Evolutionary conservation across 495 filamentous ascomycete genomes (phyloP), one percentile per base, ranked within the genome.

Genomic region (Gamarada debralockiae): DNA sequence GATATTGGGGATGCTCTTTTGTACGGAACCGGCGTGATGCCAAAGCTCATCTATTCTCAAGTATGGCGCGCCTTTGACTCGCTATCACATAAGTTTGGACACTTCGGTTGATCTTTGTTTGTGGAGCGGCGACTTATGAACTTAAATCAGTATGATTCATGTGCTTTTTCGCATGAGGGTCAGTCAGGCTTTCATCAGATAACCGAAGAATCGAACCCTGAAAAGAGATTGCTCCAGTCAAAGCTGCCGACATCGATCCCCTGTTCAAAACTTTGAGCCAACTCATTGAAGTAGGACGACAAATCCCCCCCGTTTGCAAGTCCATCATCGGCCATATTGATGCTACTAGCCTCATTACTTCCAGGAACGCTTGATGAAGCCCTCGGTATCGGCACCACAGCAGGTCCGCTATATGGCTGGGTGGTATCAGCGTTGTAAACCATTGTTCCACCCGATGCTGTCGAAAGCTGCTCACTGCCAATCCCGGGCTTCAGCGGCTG

Each of bases 181-280:
- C n/a, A n/a, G n/a, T 34, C n/a, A n/a, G 31, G 31, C 31, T 34
- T 8, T n/a, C 8, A 8, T 34, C 31, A 41, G 12, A 41, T 20
- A 41, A 41, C 7, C 8, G 38, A 20, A 13, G 38, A 41, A 15
- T 41, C 38, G 17, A 41, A 15, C 38, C 27, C 48, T 14, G 23
- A 51, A 29, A 51, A 51, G 18, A 51, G 3, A 25, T 40, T 31
- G 24, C 42, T 22, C 48, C 48, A 51, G 15, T 42, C 22, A 23
- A 51, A 40, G 3, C 3, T 42, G 17, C 34, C 20, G 4, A 42
- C 15, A 21, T 51, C 34, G 10, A 29, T 42, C 13, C 34, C 34
- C 10, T 51, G 17, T 9, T 51, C 34, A 18, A 51, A 42, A 13
- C 29, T 48, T 21, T 33, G 29, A 17, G 45, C 17, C n/a, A 48